Evolutionary conservation across 495 filamentous ascomycete species (phyloP).

Genomic region (Aspergillus bridgeri): DNA sequence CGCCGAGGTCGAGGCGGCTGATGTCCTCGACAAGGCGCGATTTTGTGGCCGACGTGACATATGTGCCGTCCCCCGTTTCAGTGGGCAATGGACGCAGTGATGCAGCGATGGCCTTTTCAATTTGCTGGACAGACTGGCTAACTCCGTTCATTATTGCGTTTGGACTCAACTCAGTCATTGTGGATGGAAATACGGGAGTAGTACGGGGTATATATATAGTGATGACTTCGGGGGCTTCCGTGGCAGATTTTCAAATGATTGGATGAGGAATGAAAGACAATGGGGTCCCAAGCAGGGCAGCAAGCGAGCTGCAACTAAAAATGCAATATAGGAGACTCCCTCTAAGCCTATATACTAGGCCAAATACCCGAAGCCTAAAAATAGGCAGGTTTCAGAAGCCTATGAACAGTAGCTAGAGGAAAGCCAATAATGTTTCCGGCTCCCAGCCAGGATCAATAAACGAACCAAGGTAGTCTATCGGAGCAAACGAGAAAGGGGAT

Average conservation of each 20-base stretch:
- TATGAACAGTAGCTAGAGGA: neutral
- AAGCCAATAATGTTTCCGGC: neutral
- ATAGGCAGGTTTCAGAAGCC: neutral
- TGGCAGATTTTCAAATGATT: neutral
- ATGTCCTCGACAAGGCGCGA: constrained; percentile 40
- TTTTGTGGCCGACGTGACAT: constrained; percentile 29
- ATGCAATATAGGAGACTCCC: neutral
- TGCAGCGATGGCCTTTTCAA: constrained; percentile 55
- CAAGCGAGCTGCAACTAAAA: neutral
- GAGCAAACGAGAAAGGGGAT: neutral
- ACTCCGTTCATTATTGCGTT: constrained; percentile 21
- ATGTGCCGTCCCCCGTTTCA: constrained; percentile 60
- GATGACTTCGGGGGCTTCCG: too few relatives aligned
- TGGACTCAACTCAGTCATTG: constrained; percentile 25
- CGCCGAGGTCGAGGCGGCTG: constrained; percentile 33
- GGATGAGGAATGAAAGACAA: neutral
- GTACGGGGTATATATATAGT: neutral
- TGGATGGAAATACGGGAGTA: neutral
- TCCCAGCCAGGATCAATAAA: neutral
- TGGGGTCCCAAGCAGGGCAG: neutral
- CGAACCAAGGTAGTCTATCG: neutral
- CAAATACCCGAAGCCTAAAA: neutral
- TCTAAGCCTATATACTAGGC: neutral
- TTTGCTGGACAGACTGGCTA: constrained; percentile 42
- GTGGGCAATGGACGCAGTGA: constrained; percentile 59